Evolutionary conservation across 495 filamentous ascomycete species (phyloP), one percentile per base, ranked within the genome.

Genomic region (Hypomontagnella submonticulosa): DNA sequence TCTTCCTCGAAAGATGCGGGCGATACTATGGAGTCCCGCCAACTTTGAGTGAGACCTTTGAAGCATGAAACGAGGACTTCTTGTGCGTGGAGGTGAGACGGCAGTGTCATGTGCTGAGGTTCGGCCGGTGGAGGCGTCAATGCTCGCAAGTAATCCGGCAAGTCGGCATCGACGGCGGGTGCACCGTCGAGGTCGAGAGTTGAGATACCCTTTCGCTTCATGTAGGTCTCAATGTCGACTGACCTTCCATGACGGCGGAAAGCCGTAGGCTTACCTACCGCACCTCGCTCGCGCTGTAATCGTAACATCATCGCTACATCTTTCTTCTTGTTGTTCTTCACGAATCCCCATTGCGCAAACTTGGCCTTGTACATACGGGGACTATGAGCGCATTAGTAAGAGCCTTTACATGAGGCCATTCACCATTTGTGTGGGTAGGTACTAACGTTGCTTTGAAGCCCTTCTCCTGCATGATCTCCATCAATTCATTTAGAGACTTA

Each of bases 321-420:
- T n/a, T 69, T 71, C 53, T 70, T 63, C 23, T 67, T 70, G 20
- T 72, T 72, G 47, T 75, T 73, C 61, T 75, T 75, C 8, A 67
- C 63, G 41, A 75, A 73, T 0, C 68, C 71, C 73, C 73, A 75
- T 60, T 73, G 70, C 18, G 62, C 52, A 36, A 75, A 73, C 15
- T 68, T 65, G 0, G 73, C 72, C 48, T 75, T 75, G 15, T 75
- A 75, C 73, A 75, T 75, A 41, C 71, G 71, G 12, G 67, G 62
- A 23, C 72, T 75, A 37, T 15, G 1, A 9, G 11, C 15, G 18
- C 44, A 10, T 62, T 57, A 60, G 61, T 30, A 34, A n/a, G 11
- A 8, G 2, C 12, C 36, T 16, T 36, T 20, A 53, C 27, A 44
- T 8, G 44, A 33, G 13, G 33, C 8, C 30, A 8, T 10, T 18